Evolutionary conservation across 768 basidiomycete genomes (phyloP).

Genomic region (Podaxis pistillaris): DNA sequence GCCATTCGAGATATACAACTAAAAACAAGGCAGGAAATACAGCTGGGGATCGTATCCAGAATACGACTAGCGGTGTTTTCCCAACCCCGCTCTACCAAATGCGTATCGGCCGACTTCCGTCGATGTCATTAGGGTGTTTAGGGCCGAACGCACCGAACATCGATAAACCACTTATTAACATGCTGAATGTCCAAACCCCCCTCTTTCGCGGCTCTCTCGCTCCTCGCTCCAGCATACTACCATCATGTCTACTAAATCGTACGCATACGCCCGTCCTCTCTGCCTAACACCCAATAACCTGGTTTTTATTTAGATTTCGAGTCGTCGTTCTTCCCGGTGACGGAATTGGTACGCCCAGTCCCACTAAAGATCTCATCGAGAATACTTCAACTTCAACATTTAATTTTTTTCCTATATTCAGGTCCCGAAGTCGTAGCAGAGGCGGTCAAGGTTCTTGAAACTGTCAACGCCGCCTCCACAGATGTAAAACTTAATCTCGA

Average conservation of each 20-base stretch:
- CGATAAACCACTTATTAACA: background rate
- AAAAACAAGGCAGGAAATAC: too few relatives aligned
- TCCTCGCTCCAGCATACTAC: conserved; percentile 1
- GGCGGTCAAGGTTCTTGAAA: conserved; percentile 79
- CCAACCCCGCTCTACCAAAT: background rate
- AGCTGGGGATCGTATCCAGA: too few relatives aligned
- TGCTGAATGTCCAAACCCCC: background rate
- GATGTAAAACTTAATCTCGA: conserved; percentile 75
- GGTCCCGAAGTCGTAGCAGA: conserved; percentile 91
- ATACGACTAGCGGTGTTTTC: too few relatives aligned
- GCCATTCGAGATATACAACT: too few relatives aligned
- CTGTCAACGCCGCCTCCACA: conserved; percentile 58
- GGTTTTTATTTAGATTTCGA: conserved; percentile 58
- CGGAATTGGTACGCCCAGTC: conserved; percentile 74
- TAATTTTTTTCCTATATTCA: conserved; percentile 20
- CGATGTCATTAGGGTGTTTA: background rate
- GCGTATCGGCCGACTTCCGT: conserved; percentile 7
- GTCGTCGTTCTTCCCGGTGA: conserved; percentile 93
- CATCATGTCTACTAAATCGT: conserved; percentile 47
- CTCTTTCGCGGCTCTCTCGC: background rate
- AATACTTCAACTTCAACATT: background rate
- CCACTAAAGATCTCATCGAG: background rate
- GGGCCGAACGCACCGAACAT: conserved; percentile 5
- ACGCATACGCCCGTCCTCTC: conserved; percentile 12
- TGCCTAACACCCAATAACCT: background rate